phyloP scores from a whole-genome alignment of 164 flowering plant species.

The Euptelea pleiosperma region DNA sequence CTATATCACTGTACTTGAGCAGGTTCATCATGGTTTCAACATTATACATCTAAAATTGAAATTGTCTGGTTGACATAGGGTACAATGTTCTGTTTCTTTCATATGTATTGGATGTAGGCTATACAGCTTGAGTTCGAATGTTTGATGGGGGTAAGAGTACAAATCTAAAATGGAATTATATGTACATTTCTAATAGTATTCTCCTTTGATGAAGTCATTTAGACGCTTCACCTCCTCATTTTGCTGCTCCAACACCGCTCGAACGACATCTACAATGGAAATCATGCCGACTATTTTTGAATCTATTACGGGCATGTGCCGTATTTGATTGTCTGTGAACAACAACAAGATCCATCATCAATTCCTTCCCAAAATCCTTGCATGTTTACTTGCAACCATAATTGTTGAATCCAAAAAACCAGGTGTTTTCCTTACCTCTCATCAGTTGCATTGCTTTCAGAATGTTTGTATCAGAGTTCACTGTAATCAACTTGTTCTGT shows the following conservation, averaged over 20 bases:
- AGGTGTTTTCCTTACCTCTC: conserved; percentile 48
- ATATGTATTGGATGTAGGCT: too few relatives aligned
- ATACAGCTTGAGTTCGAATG: too few relatives aligned
- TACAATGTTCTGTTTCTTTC: too few relatives aligned
- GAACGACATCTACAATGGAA: conserved; percentile 80
- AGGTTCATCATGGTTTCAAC: too few relatives aligned
- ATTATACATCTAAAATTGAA: too few relatives aligned
- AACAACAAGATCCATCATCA: conserved; percentile 8
- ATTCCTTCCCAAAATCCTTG: background rate
- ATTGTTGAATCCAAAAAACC: background rate
- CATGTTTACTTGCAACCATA: background rate
- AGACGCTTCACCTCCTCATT: conserved; percentile 58
- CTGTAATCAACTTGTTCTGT: conserved; percentile 78
- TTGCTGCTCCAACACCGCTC: conserved; percentile 77
- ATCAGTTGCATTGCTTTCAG: conserved; percentile 85
- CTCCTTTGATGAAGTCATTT: conserved; percentile 71
- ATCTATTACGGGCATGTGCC: conserved; percentile 86
- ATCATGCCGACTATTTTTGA: conserved; percentile 80
- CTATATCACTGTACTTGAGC: too few relatives aligned
- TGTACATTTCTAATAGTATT: conserved; percentile 66
- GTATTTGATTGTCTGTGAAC: conserved; percentile 60
- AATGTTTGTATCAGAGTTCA: conserved; percentile 71
- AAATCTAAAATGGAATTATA: too few relatives aligned
- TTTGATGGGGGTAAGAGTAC: too few relatives aligned
- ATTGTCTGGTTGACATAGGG: too few relatives aligned